Evolutionary conservation across 2,329 filamentous ascomycete species (phyloP), one percentile per base, ranked within the genome.

Genomic region (Sclerotinia subarctica): DNA sequence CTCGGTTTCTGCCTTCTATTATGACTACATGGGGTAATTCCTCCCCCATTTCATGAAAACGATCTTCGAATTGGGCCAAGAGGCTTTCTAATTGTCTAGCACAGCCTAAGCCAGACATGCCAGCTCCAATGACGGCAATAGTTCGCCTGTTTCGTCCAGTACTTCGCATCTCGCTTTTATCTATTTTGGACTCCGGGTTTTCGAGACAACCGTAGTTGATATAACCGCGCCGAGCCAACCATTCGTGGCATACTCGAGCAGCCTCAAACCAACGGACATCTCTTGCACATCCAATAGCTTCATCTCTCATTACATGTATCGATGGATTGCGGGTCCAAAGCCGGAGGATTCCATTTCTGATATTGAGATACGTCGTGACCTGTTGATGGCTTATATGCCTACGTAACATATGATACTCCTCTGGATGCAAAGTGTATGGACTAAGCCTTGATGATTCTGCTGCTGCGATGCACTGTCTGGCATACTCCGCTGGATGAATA

Each of bases 151-250:
- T 86, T 56, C 78, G 71, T 76, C 77, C 83, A 75, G 73, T 78
- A 77, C 70, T 74, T 71, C 73, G 78, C 29, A 76, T 71, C 70
- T 77, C 77, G 66, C 77, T 75, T 57, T 75, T 73, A 21, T 77
- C 71, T 74, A 75, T 58, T 67, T 72, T 51, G 77, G 75, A 64
- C 78, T 82, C 57, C 80, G 77, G 47, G n/a, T 93, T 81, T 75
- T 93, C 87, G 3, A 95, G 85, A 78, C 95, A 98, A 21, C 96
- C 95, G 78, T 93, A 97, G 78, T 99, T 99, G 81, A 99, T 96
- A 78, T 96, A 97, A 26, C 95, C 95, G 72, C 91, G 88, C 69
- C 94, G 89, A 67, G 94, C 84, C 24, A 99, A 86, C 94, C 94
- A 99, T 78, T 96, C 89, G 77, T 95, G 96, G 72, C 93, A 95